A percentile compares a stretch with the other conserved stretches of the same genome.
Conservation (phyloP, 1,284 basidiomycete species). For the Lignosus rhinocerotis region DNA sequence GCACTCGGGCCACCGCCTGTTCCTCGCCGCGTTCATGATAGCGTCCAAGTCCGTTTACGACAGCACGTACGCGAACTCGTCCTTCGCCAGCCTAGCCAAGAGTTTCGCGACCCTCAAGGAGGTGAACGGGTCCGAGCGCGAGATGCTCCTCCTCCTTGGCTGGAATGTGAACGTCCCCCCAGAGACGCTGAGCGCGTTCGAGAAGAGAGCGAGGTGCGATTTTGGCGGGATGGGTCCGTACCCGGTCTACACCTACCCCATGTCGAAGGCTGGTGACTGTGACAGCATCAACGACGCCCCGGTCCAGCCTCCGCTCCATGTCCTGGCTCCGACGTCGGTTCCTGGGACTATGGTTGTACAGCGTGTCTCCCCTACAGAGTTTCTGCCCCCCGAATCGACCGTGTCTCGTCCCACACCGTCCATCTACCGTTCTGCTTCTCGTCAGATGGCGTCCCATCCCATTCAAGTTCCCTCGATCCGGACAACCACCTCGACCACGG, state of each 20-base stretch:
- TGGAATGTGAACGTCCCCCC: neutral
- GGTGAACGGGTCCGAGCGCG: constrained; percentile 4
- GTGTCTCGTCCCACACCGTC: neutral
- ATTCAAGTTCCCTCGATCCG: neutral
- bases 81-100: neutral
- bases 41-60: neutral
- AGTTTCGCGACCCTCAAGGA: neutral
- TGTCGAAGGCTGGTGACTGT: neutral
- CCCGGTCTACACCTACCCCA: neutral
- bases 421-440: neutral
- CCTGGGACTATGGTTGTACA: neutral
- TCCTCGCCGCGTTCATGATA: constrained; percentile 4
- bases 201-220: neutral
- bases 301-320: neutral
- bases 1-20: neutral
- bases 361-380: neutral
- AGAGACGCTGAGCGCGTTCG: neutral
- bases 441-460: neutral
- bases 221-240: neutral
- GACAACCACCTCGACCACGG: neutral
- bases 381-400: neutral
- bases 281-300: neutral
- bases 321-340: neutral
- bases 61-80: neutral
- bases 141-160: neutral